Evolutionary conservation across 139 green algal genomes (phyloP).

Genomic region (Trebouxia sp.): DNA sequence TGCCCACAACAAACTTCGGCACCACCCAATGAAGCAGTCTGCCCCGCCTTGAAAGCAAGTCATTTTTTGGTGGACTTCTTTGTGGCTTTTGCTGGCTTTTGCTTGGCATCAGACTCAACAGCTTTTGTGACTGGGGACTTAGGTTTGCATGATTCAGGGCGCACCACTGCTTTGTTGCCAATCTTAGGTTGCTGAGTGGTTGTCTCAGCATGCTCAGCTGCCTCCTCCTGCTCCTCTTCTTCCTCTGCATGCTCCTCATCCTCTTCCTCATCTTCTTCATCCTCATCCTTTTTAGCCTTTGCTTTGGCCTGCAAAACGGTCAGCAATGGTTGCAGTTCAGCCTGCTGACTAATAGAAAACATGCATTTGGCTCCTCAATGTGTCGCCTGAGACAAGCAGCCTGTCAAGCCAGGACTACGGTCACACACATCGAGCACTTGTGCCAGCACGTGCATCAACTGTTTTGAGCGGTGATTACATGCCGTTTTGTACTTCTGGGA

Average conservation of each 20-base stretch:
- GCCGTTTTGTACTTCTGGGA: too few relatives aligned
- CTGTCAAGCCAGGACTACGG: too few relatives aligned
- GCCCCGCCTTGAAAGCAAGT: too few relatives aligned
- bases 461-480: too few relatives aligned
- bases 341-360: too few relatives aligned
- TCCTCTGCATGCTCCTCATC: neutral
- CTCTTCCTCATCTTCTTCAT: neutral
- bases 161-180: constrained; percentile 23
- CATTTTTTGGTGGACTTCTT: neutral
- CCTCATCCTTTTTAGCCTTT: constrained; percentile 15
- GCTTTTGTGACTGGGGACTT: neutral
- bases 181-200: neutral
- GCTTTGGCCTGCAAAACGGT: constrained; percentile 24
- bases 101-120: neutral
- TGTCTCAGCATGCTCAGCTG: constrained; percentile 16
- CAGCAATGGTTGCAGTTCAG: too few relatives aligned
- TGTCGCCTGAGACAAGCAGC: neutral
- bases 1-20: too few relatives aligned
- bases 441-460: too few relatives aligned
- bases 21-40: too few relatives aligned
- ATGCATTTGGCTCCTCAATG: too few relatives aligned
- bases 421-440: too few relatives aligned
- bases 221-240: constrained; percentile 13
- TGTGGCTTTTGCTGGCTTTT: neutral
- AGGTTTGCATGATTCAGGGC: neutral